Evolutionary conservation across 495 filamentous ascomycete species (phyloP), one percentile per base, ranked within the genome.

Genomic region (Aspergillus steynii): DNA sequence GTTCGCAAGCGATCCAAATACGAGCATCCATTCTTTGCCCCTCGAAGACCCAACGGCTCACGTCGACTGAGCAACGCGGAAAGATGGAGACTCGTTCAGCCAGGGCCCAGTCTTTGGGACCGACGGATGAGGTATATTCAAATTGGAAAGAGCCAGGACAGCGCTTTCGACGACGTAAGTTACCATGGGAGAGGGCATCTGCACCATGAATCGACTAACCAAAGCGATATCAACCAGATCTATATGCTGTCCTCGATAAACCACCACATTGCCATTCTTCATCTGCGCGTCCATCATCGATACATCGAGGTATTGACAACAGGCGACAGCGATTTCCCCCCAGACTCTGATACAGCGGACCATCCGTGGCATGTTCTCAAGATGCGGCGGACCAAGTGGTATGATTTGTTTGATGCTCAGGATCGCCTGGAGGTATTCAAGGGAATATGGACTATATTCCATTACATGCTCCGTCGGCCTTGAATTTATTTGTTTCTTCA

Each of bases 171-270:
- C 58, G 81, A 87, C 71, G 86, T 88, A 77, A 59, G 53, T 55
- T 0, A 47, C 14, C 52, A 1, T 3, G 34, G 20, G 14, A 42
- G 37, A 34, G 37, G 37, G 12, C 1, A 12, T 27, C 14, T 12
- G 15, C 7, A 37, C 26, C 0, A 55, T 55, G 5, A 34, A 20
- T 37, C 7, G 20, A 29, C 14, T 26, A 45, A 31, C 8, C 26
- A 6, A 46, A 27, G 59, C 60, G 68, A 59, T 65, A 52, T 1
- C 56, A 15, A 15, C 1, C 75, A 97, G 82, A 83, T 96, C 46
- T 97, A 92, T 74, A 84, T 97, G 67, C 66, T 96, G 53, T 92
- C 89, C 51, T 84, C 87, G 3, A 76, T 97, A 54, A 91, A 93
- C 71, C 92, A 96, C 71, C 93, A 97, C 61, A 72, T 96, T 46